phyloP scores from a whole-genome alignment of 2,329 filamentous ascomycete species.

The Pseudohalonectria lignicola region DNA sequence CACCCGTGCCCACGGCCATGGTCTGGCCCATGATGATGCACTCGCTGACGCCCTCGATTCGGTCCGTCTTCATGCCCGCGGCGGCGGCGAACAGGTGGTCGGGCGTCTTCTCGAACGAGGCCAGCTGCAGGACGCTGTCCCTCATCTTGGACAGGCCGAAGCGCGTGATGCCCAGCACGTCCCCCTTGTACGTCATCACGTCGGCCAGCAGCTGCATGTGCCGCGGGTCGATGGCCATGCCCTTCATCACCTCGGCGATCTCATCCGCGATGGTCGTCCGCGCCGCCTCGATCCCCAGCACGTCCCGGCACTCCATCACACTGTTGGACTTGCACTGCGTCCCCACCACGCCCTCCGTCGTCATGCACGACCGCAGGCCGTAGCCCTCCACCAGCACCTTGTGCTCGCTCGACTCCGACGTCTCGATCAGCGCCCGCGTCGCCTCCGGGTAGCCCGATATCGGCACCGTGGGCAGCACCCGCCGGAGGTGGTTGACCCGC shows the following conservation, averaged over 20 bases:
- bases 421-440: conserved; percentile 78
- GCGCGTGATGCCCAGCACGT: conserved; percentile 90
- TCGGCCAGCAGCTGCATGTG: conserved; percentile 97
- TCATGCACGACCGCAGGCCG: conserved; percentile 81
- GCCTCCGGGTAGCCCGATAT: conserved; percentile 86
- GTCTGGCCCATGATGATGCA: conserved; percentile 98
- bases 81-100: conserved; percentile 96
- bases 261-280: conserved; percentile 80
- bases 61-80: conserved; percentile 81
- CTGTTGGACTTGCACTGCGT: conserved; percentile 67
- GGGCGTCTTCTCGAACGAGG: conserved; percentile 95
- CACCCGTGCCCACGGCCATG: conserved; percentile 82
- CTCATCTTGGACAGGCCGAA: conserved; percentile 96
- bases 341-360: conserved; percentile 80
- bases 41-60: conserved; percentile 87
- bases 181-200: conserved; percentile 98
- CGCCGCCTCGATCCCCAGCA: conserved; percentile 92
- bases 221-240: conserved; percentile 92
- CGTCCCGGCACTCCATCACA: conserved; percentile 77
- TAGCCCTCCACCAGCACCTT: conserved; percentile 90
- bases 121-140: conserved; percentile 85
- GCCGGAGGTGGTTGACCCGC: conserved; percentile 76
- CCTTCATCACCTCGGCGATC: conserved; percentile 80
- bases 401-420: conserved; percentile 56
- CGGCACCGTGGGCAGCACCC: conserved; percentile 68